Base-by-base conservation (phyloP, 108 stramenopile species). In the Fistulifera pelliculosa region DNA sequence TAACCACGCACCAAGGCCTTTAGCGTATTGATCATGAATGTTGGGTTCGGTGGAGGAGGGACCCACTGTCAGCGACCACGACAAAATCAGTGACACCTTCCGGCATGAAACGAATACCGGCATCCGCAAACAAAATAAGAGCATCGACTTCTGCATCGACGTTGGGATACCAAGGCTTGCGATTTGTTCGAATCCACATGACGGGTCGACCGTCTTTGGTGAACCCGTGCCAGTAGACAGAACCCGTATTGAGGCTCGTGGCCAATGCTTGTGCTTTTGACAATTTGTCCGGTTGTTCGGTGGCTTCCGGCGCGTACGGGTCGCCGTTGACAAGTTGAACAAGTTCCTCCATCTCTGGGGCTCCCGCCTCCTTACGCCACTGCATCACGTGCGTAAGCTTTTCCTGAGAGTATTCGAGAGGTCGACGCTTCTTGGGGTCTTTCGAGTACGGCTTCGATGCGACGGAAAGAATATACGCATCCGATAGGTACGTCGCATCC, bases 371-470 rank as follows among this genome's bases (percentile, higher is more conserved):
- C 31, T 67, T 79, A 55, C 90, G 67, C 90, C 90, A 93, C 60
- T 83, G 61, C 82, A 93, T 83, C 28, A 93, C 77, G 59, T 84
- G 70, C 8, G 64, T 74, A 27, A 93, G 76, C 60, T 93, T 93
- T 49, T 86, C 80, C 71, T 75, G 69, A 45, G 85, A 77, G 69
- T 93, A 93, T 66, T 85, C 86, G 26, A 93, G 54, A n/a, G 90
- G 90, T 42, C 90, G 75, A 54, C 90, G 86, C 60, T 81, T 55
- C 35, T 71, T 78, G 7, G 87, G 81, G 65, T 93, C 82, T 62
- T 93, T 93, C 28, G 84, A 86, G 73, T 93, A 93, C 35, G 90
- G 90, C 74, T 93, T 88, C 59, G 82, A 84, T 22, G 86, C 86
- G 8, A 93, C 86, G 17, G 83, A 85, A 39, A 70, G 57, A 41